Percentiles rank a stretch among this genome's conserved stretches.
phyloP scores from a whole-genome alignment of 2,329 filamentous ascomycete species.

The Fusarium chuoi region DNA sequence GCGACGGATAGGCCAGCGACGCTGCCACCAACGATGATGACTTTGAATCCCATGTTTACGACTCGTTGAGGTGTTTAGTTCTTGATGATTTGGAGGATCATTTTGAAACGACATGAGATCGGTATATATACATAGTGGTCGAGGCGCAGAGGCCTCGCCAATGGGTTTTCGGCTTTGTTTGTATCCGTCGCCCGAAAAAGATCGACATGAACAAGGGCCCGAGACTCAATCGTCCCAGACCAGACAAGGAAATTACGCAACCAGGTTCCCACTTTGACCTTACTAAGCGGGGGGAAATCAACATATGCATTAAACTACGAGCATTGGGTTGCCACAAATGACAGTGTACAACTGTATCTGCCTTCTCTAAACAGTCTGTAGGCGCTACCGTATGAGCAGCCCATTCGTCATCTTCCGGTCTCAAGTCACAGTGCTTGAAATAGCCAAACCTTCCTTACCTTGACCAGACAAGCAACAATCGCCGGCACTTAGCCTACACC shows the following conservation, averaged over 20 bases:
- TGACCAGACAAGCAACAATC: accelerated
- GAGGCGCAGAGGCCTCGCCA: neutral
- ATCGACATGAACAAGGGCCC: neutral
- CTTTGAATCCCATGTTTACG: neutral
- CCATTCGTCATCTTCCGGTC: accelerated
- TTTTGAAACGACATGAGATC: accelerated
- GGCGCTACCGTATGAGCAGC: neutral
- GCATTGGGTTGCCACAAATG: neutral
- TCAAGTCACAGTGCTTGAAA: too few relatives aligned
- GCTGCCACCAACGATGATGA: constrained; percentile 24
- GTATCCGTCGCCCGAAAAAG: neutral
- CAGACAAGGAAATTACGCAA: accelerated
- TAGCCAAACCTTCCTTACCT: neutral
- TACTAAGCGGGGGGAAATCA: neutral
- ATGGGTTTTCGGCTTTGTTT: neutral
- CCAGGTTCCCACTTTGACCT: accelerated
- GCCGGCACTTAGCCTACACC: neutral
- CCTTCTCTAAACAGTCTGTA: neutral
- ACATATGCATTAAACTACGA: neutral
- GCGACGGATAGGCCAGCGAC: constrained; percentile 22
- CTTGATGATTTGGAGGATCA: accelerated
- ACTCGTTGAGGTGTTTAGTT: neutral
- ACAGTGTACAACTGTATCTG: neutral
- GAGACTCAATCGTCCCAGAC: too few relatives aligned
- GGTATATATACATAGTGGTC: accelerated